Percentiles rank a stretch among this genome's conserved stretches.
Evolutionary conservation across 768 basidiomycete species (phyloP).

Genomic region (Favolaschia claudopus): DNA sequence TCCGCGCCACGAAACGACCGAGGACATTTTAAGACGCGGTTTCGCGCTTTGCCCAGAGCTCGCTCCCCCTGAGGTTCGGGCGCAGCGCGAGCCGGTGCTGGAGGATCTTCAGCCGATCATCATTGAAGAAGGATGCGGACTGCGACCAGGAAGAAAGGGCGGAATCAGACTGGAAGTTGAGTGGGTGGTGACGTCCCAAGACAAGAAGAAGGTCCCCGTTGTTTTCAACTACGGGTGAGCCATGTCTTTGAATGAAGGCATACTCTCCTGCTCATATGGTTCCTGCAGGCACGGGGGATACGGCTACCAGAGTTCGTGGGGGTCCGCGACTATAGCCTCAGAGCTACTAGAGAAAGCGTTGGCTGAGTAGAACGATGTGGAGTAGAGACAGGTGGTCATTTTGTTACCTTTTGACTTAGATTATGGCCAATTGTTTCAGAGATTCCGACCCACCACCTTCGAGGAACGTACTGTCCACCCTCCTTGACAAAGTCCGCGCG

Average conservation of each 20-base stretch:
- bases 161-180: conserved; percentile 69
- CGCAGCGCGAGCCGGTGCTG: conserved; percentile 51
- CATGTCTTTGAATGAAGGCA: neutral
- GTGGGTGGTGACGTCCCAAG: conserved; percentile 40
- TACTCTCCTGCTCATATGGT: conserved; percentile 1
- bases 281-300: conserved; percentile 63
- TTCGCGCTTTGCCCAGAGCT: conserved; percentile 64
- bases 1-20: conserved; percentile 68
- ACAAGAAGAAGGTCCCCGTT: conserved; percentile 49
- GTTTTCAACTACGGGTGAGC: conserved; percentile 65
- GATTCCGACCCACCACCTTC: conserved; percentile 57
- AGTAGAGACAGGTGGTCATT: neutral
- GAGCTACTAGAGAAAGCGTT: conserved; percentile 54
- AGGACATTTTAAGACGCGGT: conserved; percentile 60
- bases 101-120: conserved; percentile 58
- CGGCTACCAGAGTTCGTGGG: conserved; percentile 74
- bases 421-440: conserved; percentile 31
- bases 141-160: conserved; percentile 73
- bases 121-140: conserved; percentile 62
- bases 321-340: conserved; percentile 60
- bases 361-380: conserved; percentile 10
- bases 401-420: neutral
- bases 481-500: conserved; percentile 51
- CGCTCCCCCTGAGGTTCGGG: conserved; percentile 60
- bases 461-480: conserved; percentile 36